These are phyloP conservation scores for Penicillium brevicompactum DNA, from an alignment of 2,329 filamentous ascomycete genomes.

Conservation along the genomic window DNA sequence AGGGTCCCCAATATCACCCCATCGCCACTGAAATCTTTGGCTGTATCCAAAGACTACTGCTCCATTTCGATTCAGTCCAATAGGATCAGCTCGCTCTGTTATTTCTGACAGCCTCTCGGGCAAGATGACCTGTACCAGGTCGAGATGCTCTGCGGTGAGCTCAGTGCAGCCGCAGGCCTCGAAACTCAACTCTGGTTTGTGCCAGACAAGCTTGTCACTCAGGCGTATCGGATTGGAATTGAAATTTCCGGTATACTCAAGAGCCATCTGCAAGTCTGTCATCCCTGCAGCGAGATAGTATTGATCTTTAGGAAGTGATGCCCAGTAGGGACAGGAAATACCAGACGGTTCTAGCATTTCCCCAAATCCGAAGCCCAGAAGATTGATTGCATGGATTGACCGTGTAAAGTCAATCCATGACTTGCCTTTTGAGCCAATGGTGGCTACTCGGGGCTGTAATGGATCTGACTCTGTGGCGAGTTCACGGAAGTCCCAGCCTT, in stretches of 20 bases:
- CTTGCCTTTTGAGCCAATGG: conserved; percentile 16
- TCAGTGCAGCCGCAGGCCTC: too few relatives aligned
- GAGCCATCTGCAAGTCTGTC: conserved; percentile 30
- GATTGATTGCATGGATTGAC: conserved; percentile 26
- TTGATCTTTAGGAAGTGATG: conserved; percentile 25
- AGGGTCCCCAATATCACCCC: conserved; percentile 17
- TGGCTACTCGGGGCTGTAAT: conserved; percentile 21
- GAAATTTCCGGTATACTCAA: conserved; percentile 23
- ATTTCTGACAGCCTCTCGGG: too few relatives aligned
- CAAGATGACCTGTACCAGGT: too few relatives aligned
- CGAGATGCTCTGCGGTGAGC: too few relatives aligned
- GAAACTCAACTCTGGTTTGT: too few relatives aligned
- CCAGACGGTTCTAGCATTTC: conserved; percentile 18
- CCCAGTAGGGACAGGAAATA: conserved; percentile 27
- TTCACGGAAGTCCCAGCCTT: conserved; percentile 35
- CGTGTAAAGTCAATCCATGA: conserved; percentile 37
- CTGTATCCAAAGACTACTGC: conserved; percentile 18
- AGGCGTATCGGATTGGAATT: too few relatives aligned
- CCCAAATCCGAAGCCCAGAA: conserved; percentile 31
- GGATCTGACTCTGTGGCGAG: conserved; percentile 22
- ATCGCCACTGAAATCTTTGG: conserved; percentile 16
- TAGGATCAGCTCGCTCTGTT: background rate
- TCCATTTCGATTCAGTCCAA: too few relatives aligned
- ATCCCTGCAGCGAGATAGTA: conserved; percentile 33
- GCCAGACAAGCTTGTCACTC: too few relatives aligned